Evolutionary conservation across 371 early-diverging fungal genomes (phyloP).

Genomic region (Syncephalastrum contaminatum): DNA sequence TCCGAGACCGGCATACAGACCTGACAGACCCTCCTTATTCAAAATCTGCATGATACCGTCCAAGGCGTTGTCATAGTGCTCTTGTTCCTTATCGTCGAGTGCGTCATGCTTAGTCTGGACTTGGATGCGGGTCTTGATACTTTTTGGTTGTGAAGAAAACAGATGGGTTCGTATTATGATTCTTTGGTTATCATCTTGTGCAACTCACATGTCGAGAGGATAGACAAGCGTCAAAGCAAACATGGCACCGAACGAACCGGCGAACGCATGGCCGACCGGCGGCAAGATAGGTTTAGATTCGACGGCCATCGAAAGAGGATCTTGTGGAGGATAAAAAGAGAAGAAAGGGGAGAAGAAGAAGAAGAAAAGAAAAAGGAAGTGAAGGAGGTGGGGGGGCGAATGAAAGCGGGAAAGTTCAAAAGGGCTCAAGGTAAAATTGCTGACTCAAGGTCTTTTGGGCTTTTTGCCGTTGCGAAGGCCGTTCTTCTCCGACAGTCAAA

Average conservation of each 20-base stretch:
- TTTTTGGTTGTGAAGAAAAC: conserved; percentile 26
- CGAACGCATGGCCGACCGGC: conserved; percentile 89
- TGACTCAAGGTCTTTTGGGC: conserved; percentile 22
- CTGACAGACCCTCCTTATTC: conserved; percentile 80
- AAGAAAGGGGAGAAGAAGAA: conserved; percentile 10
- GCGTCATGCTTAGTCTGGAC: conserved; percentile 70
- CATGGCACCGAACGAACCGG: conserved; percentile 92
- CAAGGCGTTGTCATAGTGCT: conserved; percentile 63
- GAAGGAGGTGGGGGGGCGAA: conserved; percentile 1
- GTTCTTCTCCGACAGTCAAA: no score
- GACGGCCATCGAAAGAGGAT: conserved; percentile 38
- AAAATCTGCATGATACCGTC: conserved; percentile 87
- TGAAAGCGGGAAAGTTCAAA: conserved; percentile 5
- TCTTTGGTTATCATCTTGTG: neutral
- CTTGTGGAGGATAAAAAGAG: conserved; percentile 8
- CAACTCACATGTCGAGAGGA: conserved; percentile 91
- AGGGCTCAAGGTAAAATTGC: conserved; percentile 16
- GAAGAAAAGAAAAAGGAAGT: conserved; percentile 16
- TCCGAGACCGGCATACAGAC: conserved; percentile 91
- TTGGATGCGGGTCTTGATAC: conserved; percentile 92
- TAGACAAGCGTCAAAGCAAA: conserved; percentile 88
- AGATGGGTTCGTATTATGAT: neutral
- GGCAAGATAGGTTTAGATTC: conserved; percentile 63
- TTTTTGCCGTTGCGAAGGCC: no score
- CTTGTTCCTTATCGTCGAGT: conserved; percentile 33